Base-by-base conservation (phyloP, 2,329 filamentous ascomycete species). In the Dactylellina sp. region DNA sequence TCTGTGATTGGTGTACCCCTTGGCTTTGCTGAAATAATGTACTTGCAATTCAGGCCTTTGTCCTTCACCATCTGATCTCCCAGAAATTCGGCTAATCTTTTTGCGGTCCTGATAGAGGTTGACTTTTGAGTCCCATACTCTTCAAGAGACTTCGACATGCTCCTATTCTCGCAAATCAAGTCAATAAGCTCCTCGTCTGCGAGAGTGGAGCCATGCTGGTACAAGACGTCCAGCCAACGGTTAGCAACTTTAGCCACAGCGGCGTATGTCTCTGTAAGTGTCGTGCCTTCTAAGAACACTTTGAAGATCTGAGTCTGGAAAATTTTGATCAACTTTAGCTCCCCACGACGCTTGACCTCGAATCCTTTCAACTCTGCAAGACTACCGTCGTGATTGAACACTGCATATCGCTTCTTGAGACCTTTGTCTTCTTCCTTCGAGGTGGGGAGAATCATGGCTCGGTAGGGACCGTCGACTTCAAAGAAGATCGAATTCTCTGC, bases 401-500 rank as follows among this genome's bases (percentile, higher is more conserved):
- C 95, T 42, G 96, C 95, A 80, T 99, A 99, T 79, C 95, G 89
- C 83, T 99, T 99, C 84, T 99, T 99, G 86, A 99, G 85, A 82
- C 99, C 99, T 84, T 98, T 99, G 83, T 98, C 94, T 81, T 98
- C 95, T 80, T 99, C 95, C 80, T 99, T 98, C 0, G 94, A 98
- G 0, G 95, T 98, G 1, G 95, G 95, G 76, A 99, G 82, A 74
- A 99, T 89, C 95, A 99, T 99, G 76, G 95, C 95, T 80, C 88
- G 93, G 85, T 99, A 99, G 0, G 95, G 95, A 2, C 95, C 95
- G 79, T 99, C 95, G 53, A 99, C 95, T 82, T 99, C 95, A 83
- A 99, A 99, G 84, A 99, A 99, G 81, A 99, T 99, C 35, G 93
- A 95, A 82, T 99, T 99, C 80, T 99, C 95, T 83, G 94, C 98